Evolutionary conservation across 1,139 yeast species (phyloP).

Genomic region (Taiozyma sp.): DNA sequence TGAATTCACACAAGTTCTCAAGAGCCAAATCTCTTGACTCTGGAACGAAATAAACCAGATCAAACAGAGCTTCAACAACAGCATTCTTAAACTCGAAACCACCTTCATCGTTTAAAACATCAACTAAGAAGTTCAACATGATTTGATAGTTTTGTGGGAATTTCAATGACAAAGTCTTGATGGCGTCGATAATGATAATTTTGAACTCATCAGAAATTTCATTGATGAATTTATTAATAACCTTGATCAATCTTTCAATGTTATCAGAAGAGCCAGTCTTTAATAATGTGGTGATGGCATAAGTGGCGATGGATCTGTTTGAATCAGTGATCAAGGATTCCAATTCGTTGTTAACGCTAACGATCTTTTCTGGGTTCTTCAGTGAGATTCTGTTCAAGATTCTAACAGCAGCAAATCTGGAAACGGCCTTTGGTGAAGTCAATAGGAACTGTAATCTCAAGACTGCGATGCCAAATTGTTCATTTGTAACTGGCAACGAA

Average conservation of each 20-base stretch:
- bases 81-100: slow-evolving; percentile 79
- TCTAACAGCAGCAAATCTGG: slow-evolving; percentile 92
- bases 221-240: slow-evolving; percentile 85
- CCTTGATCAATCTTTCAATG: slow-evolving; percentile 84
- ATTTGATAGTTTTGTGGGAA: slow-evolving; percentile 89
- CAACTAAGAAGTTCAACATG: slow-evolving; percentile 78
- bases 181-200: slow-evolving; percentile 90
- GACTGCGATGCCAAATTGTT: slow-evolving; percentile 63
- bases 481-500: slow-evolving; percentile 55
- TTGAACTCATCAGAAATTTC: slow-evolving; percentile 96
- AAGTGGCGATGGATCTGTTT: slow-evolving; percentile 94
- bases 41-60: slow-evolving; percentile 83
- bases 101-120: slow-evolving; percentile 87
- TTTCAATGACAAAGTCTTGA: slow-evolving; percentile 85
- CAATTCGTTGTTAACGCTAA: slow-evolving; percentile 72
- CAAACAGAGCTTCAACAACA: slow-evolving; percentile 89
- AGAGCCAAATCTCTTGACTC: slow-evolving; percentile 82
- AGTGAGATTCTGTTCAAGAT: slow-evolving; percentile 81
- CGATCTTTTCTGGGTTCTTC: slow-evolving; percentile 73
- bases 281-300: slow-evolving; percentile 92
- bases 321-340: slow-evolving; percentile 85
- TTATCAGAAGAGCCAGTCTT: slow-evolving; percentile 92
- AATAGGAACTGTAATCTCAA: slow-evolving; percentile 70
- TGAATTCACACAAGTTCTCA: slow-evolving; percentile 90
- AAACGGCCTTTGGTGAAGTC: slow-evolving; percentile 84